Evolutionary conservation across 495 filamentous ascomycete species (phyloP), one percentile per base, ranked within the genome.

Genomic region (Penicillium roqueforti): DNA sequence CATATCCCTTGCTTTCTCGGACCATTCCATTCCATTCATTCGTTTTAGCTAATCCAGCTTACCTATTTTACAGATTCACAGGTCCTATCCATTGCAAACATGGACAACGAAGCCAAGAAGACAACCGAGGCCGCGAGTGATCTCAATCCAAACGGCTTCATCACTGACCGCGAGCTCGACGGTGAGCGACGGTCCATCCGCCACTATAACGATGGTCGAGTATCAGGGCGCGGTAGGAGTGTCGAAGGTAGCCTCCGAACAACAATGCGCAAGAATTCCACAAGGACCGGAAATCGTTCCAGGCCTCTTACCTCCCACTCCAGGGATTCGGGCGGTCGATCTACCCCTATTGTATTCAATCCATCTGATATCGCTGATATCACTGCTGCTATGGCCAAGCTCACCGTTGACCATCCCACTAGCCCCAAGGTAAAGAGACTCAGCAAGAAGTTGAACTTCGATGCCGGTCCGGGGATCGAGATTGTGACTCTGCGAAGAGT

Each of bases 151-250:
- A 44, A 52, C 18, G 39, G 39, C 7, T 52, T 52, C 14, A 19
- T 36, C 13, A 52, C 50, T 23, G n/a, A 36, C 10, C 50, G 50
- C 19, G 29, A 42, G n/a, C 6, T 52, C 5, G 39, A 36, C 14
- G 50, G 50, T 9, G 28, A 52, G 40, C 50, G 39, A 4, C 28
- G 28, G 18, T 43, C 28, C n/a, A 13, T 52, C 26, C 50, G 50
- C n/a, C 26, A n/a, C 1, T 52, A 43, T 23, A 52, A 36, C 3
- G 38, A 52, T 20, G 50, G 50, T 18, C 50, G 50, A 32, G 29
- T 52, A 25, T 52, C 50, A 6, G 36, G 9, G n/a, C 32, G 47
- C 20, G 14, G 22, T 13, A 29, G 25, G 16, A 45, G 42, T 45
- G 26, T 45, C 13, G 42, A 20, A 18, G 8, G 7, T 11, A 11